Evolutionary conservation across 2,329 filamentous ascomycete species (phyloP), one percentile per base, ranked within the genome.

Genomic region (Talaromyces sp.): DNA sequence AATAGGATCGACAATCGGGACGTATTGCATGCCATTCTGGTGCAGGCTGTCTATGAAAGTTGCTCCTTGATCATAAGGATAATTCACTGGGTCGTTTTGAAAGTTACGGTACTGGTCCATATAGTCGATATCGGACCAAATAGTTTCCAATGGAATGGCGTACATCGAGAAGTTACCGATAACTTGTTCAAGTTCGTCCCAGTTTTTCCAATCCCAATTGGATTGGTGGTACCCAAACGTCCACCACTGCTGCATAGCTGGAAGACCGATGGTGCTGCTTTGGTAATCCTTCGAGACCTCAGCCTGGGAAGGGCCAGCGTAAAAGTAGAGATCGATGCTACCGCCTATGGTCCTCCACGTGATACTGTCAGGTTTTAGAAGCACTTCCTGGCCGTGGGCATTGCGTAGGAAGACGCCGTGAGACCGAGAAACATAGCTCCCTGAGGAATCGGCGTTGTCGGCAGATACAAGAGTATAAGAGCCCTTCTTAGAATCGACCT

Each of bases 161-260:
- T 84, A 85, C 19, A 38, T 76, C 60, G 75, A 78, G 70, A 82
- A 84, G 56, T 78, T 80, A 53, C 81, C 74, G 35, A 84, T 77
- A 11, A 85, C 79, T 64, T 83, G 83, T 64, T 88, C 81, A 3
- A 91, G 69, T 31, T 85, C 80, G 1, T 84, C 83, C 85, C 88
- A 91, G 67, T 90, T 91, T 43, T 81, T 77, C 70, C 94, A 94
- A 0, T 90, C 91, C 86, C 90, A 94, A 61, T 89, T 83, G 66
- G 90, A 93, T 71, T 95, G 90, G 65, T 95, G 91, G 70, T 83
- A 93, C 0, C 91, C 91, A 62, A 95, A 85, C 0, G 87, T 85
- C 80, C 85, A 93, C 75, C 94, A 94, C 65, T 89, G 87, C 69
- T 92, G 88, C 85, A 93, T 87, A 0, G 86, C 87, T 1, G 90